These are phyloP conservation scores for Cladosporium sp. DNA, from an alignment of 2,329 filamentous ascomycete genomes.

Conservation along the genomic window DNA sequence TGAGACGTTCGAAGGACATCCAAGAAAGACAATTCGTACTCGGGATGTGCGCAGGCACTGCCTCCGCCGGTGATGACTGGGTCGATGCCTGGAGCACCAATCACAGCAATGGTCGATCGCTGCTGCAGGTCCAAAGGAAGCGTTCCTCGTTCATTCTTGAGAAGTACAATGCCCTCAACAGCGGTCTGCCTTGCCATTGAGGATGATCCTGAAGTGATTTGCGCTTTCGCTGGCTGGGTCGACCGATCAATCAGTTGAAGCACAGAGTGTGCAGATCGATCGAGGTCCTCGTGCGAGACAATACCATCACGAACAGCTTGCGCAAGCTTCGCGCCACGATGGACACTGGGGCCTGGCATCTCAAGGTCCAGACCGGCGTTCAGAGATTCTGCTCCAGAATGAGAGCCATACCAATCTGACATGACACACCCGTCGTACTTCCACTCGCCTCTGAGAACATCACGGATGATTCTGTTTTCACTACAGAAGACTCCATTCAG, in stretches of 20 bases:
- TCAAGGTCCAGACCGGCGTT: conserved; percentile 75
- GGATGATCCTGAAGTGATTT: conserved; percentile 22
- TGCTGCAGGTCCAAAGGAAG: conserved; percentile 52
- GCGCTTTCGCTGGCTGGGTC: background rate
- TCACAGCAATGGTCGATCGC: conserved; percentile 58
- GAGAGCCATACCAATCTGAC: conserved; percentile 74
- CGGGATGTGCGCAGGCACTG: conserved; percentile 28
- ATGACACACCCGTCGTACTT: conserved; percentile 54
- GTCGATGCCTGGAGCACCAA: conserved; percentile 69
- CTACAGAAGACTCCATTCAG: conserved; percentile 70
- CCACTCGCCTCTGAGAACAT: conserved; percentile 56
- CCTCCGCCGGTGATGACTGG: conserved; percentile 46
- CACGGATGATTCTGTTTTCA: conserved; percentile 61
- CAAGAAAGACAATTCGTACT: conserved; percentile 30
- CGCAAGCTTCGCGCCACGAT: conserved; percentile 10
- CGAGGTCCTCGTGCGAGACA: background rate
- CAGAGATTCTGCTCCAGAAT: conserved; percentile 62
- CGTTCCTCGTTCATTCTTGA: conserved; percentile 65
- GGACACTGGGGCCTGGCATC: conserved; percentile 69
- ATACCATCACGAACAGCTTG: background rate
- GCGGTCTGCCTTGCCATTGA: conserved; percentile 21
- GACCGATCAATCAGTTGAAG: background rate
- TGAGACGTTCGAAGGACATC: conserved; percentile 22
- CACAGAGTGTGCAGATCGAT: background rate
- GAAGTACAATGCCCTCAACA: conserved; percentile 28